Base-by-base conservation (phyloP, 75 land plant species). In the Pinus albicaulis region DNA sequence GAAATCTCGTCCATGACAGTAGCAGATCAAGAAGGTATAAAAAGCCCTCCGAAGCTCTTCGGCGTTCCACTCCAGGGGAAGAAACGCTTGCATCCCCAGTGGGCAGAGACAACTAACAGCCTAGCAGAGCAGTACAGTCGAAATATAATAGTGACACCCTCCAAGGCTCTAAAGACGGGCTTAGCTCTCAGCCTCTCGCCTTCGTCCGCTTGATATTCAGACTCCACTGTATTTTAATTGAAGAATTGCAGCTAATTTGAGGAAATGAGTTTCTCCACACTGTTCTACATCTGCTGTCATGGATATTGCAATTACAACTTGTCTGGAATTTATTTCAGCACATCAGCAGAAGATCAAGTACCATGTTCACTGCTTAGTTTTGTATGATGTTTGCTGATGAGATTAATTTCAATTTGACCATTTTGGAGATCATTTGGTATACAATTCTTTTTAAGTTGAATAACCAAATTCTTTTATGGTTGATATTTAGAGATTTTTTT, bases 21-120 rank as follows among this genome's bases (percentile, higher is more conserved):
- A 57, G 36, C 38, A 12, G 11, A 26, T 28, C 38, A 15, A 60
- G 52, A 10, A 41, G 19, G 44, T 4, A 77, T 4, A 25, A 44
- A 36, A 80, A 41, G 71, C 53, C 71, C 71, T 68, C 71, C 85
- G 19, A 90, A 82, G 79, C 82, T 90, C 15, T 90, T 90, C 55
- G 92, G 92, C 0, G 88, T 90, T 48, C 78, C 88, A 3, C 69
- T 90, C 20, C 77, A 75, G 15, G 82, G 80, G 11, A 86, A 84
- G 79, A 89, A 89, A 52, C 77, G 91, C 26, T 59, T 86, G 59
- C 86, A 82, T 69, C 44, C 66, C 7, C 16, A 61, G 12, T 48
- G 53, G 53, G 71, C 48, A 38, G 0, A 44, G 41, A 0, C 31
- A 31, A 1, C 53, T 7, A 38, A 20, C 71, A 5, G 34, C 31